phyloP scores from a whole-genome alignment of 768 basidiomycete genomes.

The Tricholoma saponaceum region DNA sequence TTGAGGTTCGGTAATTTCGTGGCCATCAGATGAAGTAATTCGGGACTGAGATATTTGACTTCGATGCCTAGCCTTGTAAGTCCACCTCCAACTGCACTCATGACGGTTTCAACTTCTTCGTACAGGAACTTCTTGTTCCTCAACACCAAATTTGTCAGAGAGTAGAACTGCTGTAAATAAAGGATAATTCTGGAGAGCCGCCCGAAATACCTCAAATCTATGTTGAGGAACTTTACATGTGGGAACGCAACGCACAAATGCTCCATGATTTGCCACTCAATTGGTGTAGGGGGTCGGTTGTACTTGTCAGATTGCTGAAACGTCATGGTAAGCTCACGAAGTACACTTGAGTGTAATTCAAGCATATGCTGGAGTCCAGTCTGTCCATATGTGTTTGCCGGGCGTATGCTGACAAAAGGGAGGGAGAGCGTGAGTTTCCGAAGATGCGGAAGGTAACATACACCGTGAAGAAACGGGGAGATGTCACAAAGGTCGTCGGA shows the following conservation, averaged over 20 bases:
- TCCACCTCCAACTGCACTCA: not conserved
- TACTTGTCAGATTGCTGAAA: not conserved
- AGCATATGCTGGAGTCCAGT: slow-evolving; percentile 16
- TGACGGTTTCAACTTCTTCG: not conserved
- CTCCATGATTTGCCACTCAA: slow-evolving; percentile 7
- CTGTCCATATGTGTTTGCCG: slow-evolving; percentile 12
- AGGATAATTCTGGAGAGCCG: not conserved
- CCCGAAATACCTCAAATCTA: slow-evolving; percentile 4
- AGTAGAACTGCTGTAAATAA: slow-evolving; percentile 5
- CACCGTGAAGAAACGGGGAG: slow-evolving; percentile 9
- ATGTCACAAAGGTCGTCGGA: slow-evolving; percentile 12
- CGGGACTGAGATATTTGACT: not conserved
- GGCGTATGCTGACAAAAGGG: slow-evolving; percentile 11
- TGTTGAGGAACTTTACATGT: slow-evolving; percentile 1
- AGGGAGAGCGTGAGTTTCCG: slow-evolving; percentile 12
- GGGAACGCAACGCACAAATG: slow-evolving; percentile 3
- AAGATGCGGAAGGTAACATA: slow-evolving; percentile 16
- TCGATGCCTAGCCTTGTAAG: not conserved
- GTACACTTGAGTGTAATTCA: slow-evolving; percentile 11
- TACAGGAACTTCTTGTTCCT: not conserved
- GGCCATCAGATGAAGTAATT: slow-evolving; percentile 1
- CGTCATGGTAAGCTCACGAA: slow-evolving; percentile 13
- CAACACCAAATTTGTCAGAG: not conserved
- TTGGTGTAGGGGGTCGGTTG: not conserved
- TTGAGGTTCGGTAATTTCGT: slow-evolving; percentile 5